Conservation (phyloP, 2,329 filamentous ascomycete genomes). For the Aspergillus sp. region DNA sequence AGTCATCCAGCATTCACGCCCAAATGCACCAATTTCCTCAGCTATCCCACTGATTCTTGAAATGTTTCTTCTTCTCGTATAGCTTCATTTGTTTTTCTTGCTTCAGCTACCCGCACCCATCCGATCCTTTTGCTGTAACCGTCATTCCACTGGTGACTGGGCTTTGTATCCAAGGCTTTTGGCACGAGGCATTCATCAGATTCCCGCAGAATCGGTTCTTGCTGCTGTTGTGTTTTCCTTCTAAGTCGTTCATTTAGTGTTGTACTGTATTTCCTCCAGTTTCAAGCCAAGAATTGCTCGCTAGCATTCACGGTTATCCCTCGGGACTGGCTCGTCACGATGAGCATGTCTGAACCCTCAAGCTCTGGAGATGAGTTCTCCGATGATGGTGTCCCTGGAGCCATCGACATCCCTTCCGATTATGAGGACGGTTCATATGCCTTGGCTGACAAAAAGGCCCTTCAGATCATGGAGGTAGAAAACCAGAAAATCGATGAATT, state of each 20-base stretch:
- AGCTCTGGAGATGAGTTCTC: neutral
- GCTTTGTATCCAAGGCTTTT: neutral
- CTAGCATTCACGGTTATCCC: neutral
- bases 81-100: neutral
- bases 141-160: neutral
- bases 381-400: neutral
- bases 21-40: neutral
- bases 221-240: neutral
- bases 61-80: neutral
- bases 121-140: neutral
- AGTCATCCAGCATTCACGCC: neutral
- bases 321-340: neutral
- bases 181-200: neutral
- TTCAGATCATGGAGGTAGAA: slow-evolving; percentile 13
- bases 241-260: neutral
- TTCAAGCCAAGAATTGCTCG: neutral
- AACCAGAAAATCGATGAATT: slow-evolving; percentile 13
- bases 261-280: neutral
- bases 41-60: neutral
- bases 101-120: neutral
- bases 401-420: slow-evolving; percentile 15
- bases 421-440: neutral
- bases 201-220: neutral
- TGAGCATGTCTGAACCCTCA: slow-evolving; percentile 4
- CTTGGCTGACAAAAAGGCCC: slow-evolving; percentile 13